A percentile compares a stretch with the other conserved stretches of the same genome.
Conservation (phyloP, 805 yeast species). For the Metahyphopichia silvanorum region DNA sequence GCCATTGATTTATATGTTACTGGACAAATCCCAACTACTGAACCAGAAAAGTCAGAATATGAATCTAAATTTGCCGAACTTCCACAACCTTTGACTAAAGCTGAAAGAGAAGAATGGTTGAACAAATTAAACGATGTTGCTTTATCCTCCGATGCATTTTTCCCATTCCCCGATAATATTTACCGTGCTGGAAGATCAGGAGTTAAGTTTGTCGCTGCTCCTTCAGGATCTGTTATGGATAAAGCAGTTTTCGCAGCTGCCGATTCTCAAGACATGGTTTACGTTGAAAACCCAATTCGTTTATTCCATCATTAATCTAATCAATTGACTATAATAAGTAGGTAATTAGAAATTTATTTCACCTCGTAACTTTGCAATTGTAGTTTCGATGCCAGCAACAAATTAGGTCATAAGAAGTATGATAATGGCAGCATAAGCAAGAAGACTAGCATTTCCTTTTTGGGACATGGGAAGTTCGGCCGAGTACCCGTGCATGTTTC, state of each 20-base stretch:
- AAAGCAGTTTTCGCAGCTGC: conserved; percentile 95
- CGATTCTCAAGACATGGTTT: conserved; percentile 83
- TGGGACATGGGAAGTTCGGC: too few relatives aligned
- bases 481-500: too few relatives aligned
- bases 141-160: conserved; percentile 95
- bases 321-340: too few relatives aligned
- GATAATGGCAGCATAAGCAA: too few relatives aligned
- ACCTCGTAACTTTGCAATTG: too few relatives aligned
- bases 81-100: conserved; percentile 78
- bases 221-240: conserved; percentile 97
- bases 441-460: too few relatives aligned
- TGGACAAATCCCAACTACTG: conserved; percentile 83
- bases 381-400: too few relatives aligned
- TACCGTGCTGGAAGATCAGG: conserved; percentile 97
- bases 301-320: conserved; percentile 84
- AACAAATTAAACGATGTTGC: conserved; percentile 80
- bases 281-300: conserved; percentile 96
- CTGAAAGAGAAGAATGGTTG: conserved; percentile 88
- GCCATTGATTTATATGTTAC: conserved; percentile 95
- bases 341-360: too few relatives aligned
- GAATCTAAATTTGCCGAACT: conserved; percentile 81
- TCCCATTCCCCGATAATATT: conserved; percentile 99
- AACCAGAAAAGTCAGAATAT: conserved; percentile 91
- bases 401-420: too few relatives aligned
- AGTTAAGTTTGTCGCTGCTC: conserved; percentile 94